Conservation (phyloP, 371 early-diverging fungal genomes). For the Gilbertella persicaria region DNA sequence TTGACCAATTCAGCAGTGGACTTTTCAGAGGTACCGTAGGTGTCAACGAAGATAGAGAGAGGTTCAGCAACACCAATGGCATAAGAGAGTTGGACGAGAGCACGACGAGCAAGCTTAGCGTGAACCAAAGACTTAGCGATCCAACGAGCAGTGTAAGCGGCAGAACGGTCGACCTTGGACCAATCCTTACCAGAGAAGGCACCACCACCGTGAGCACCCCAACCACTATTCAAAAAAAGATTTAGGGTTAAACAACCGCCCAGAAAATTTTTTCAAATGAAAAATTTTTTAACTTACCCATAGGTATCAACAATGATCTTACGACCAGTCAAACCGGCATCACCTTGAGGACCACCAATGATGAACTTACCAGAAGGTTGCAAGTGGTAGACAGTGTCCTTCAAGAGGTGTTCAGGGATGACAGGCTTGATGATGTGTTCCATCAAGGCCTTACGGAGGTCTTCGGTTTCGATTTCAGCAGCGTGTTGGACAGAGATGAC, state of each 20-base stretch:
- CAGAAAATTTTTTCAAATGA: conserved; percentile 6
- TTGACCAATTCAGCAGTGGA: conserved; percentile 87
- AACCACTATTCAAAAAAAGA: conserved; percentile 75
- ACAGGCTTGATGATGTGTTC: conserved; percentile 95
- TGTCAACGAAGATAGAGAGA: conserved; percentile 96
- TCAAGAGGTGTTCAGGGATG: conserved; percentile 90
- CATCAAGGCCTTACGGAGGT: conserved; percentile 85
- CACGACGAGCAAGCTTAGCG: conserved; percentile 93
- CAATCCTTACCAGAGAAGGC: conserved; percentile 99
- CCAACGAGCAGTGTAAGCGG: conserved; percentile 99
- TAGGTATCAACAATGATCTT: conserved; percentile 99
- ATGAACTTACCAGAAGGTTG: conserved; percentile 99
- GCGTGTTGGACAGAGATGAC: conserved; percentile 99
- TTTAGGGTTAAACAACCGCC: conserved; percentile 40
- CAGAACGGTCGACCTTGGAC: conserved; percentile 99
- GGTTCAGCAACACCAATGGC: conserved; percentile 99
- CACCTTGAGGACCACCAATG: conserved; percentile 99
- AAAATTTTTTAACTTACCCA: conserved; percentile 30
- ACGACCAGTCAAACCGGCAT: conserved; percentile 99
- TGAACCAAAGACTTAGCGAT: conserved; percentile 96
- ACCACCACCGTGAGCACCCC: conserved; percentile 99
- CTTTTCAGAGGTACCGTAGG: conserved; percentile 94
- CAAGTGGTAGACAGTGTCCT: conserved; percentile 95
- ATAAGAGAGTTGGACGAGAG: conserved; percentile 97
- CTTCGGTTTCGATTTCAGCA: conserved; percentile 82